Base-by-base conservation (phyloP, 2,329 filamentous ascomycete genomes). In the Rhynchosporium agropyri region DNA sequence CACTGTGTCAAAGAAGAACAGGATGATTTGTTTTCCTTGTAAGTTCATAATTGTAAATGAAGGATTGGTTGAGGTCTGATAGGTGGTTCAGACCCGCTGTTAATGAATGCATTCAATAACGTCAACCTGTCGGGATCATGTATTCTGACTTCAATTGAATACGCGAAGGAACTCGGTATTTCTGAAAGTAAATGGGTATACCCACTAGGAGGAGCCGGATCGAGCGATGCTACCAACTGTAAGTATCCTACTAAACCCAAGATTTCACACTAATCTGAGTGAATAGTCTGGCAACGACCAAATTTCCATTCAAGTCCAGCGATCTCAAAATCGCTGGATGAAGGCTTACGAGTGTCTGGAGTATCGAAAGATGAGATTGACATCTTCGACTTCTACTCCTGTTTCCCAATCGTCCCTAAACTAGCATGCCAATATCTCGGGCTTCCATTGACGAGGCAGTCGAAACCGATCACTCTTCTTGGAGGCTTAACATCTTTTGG, bases 81-180 rank as follows among this genome's bases (percentile, higher is more conserved):
- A 50, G n/a, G 51, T 6, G 5, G 4, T 0, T 2, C 54, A 89
- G 86, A 89, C 74, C 85, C 86, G 0, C 76, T 90, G 0, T 74
- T 89, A 9, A 89, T 89, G 87, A 90, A 90, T 69, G 87, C 87
- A 0, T 89, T 89, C 75, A 90, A 89, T 67, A 87, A 80, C 1
- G 81, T 90, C 42, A 89, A 90, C 64, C 76, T 89, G 13, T 82
- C 86, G 2, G 83, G 79, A 0, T 84, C 86, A 7, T 81, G 82
- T 62, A 77, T 90, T 15, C 63, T 90, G 3, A 89, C 87, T 0
- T 84, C 84, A 0, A 79, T 78, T 0, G 78, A 83, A 0, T 77
- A 79, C 69, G 87, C 88, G 0, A 74, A 73, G 48, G 73, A 81
- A 49, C 75, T 89, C 1, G 81, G 81, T 0, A 80, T 89, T 10